Percentiles rank a stretch among this genome's conserved stretches.
These are phyloP conservation scores for Xanthoconium separans DNA, from an alignment of 1,284 basidiomycete species.

Conservation along the genomic window DNA sequence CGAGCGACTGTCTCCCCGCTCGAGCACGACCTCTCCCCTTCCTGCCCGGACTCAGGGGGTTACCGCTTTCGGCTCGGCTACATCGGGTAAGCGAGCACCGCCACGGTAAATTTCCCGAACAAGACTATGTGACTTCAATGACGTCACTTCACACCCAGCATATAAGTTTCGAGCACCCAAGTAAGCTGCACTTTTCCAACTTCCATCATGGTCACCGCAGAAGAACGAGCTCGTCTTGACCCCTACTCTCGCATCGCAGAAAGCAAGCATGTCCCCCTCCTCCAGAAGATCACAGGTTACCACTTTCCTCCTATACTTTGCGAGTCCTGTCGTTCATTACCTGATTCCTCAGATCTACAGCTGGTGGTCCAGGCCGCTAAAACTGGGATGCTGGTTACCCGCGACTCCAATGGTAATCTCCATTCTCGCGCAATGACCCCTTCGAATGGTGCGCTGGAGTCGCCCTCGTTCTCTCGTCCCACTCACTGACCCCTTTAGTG, in stretches of 20 bases:
- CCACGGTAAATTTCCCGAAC: too few relatives aligned
- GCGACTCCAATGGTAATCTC: constrained; percentile 68
- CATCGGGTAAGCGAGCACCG: too few relatives aligned
- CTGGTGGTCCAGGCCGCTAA: constrained; percentile 59
- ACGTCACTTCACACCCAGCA: constrained; percentile 24
- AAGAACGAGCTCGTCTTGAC: constrained; percentile 49
- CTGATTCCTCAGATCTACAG: constrained; percentile 47
- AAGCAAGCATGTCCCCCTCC: constrained; percentile 50
- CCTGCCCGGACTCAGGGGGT: too few relatives aligned
- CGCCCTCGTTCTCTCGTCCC: not conserved
- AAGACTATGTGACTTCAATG: constrained; percentile 7
- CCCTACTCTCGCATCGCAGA: constrained; percentile 64
- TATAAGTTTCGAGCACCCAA: constrained; percentile 6
- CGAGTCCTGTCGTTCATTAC: not conserved
- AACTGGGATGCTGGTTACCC: constrained; percentile 81
- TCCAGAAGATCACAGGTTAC: constrained; percentile 64
- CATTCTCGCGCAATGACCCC: constrained; percentile 88
- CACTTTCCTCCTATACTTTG: not conserved
- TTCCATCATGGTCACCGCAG: constrained; percentile 21
- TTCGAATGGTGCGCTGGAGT: constrained; percentile 49
- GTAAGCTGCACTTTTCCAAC: not conserved
- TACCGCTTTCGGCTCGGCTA: too few relatives aligned
- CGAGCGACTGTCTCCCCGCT: too few relatives aligned
- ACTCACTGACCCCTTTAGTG: constrained; percentile 35
- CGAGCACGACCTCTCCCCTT: too few relatives aligned